phyloP scores from a whole-genome alignment of 116 monocot species.

The Zostera marina region DNA sequence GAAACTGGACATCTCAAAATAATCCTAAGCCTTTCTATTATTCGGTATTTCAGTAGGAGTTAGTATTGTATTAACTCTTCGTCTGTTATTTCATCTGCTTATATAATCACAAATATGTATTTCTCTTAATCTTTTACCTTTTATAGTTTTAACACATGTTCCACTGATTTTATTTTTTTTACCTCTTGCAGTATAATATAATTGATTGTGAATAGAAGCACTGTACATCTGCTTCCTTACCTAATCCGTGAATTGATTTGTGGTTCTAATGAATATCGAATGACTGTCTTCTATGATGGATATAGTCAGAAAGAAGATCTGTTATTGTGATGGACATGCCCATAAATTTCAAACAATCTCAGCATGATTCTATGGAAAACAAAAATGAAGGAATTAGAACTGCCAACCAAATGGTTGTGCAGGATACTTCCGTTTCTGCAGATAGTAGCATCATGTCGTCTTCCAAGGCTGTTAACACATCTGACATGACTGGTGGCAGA shows the following conservation, averaged over 20 bases:
- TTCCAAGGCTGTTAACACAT: conserved; percentile 16
- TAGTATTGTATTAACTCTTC: no score
- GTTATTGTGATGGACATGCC: conserved; percentile 2
- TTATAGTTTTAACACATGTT: no score
- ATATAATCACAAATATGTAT: no score
- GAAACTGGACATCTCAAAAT: no score
- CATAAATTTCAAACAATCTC: not conserved
- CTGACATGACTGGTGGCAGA: conserved; percentile 13
- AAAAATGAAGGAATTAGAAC: conserved; percentile 1
- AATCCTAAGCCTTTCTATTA: no score
- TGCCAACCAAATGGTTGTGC: conserved; percentile 28
- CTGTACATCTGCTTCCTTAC: no score
- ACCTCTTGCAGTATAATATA: no score
- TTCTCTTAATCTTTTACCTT: no score
- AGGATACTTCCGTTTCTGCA: conserved; percentile 23
- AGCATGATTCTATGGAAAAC: conserved; percentile 1
- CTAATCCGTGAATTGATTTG: not conserved
- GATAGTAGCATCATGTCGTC: conserved; percentile 22
- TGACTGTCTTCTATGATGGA: not conserved
- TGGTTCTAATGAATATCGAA: not conserved
- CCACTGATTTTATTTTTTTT: no score
- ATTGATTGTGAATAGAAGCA: no score
- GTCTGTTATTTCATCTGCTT: no score
- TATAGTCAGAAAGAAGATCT: not conserved
- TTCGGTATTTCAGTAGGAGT: no score